Evolutionary conservation across 2,329 filamentous ascomycete species (phyloP), one percentile per base, ranked within the genome.

Genomic region (Exophiala sp.): DNA sequence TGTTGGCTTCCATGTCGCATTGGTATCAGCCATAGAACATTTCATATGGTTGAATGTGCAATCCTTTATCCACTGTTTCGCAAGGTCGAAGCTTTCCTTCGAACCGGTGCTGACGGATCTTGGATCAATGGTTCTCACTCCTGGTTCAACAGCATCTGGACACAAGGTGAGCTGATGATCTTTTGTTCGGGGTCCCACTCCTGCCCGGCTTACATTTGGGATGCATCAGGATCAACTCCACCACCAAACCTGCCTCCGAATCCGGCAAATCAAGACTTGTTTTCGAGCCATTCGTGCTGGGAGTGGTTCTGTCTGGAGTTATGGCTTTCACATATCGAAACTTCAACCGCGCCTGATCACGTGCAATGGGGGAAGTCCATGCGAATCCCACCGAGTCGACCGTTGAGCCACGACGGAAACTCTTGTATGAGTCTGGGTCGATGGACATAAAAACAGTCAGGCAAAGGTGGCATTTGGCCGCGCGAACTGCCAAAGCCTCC

Each of bases 41-140:
- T 58, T 61, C 58, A 61, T 61, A 35, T 61, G 58, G 45, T 59
- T 58, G 52, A 59, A 61, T 1, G 55, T 55, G 44, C 58, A 61
- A 38, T 61, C 58, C 39, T 58, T 52, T 30, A 60, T 57, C 59
- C 58, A 61, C 35, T 58, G 53, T 32, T 44, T 52, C 21, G 59
- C 59, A 16, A 61, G 48, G 16, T 57, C 56, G 34, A 61, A 53
- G 19, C 53, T 57, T 46, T 60, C 58, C 22, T 49, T 44, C 3
- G 56, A 58, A 16, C 48, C 56, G 13, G 58, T 61, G 23, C 48
- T 58, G 21, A 53, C 51, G 3, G 57, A 55, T 37, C 32, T 29
- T 8, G 49, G 19, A 53, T 56, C 48, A 30, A 60, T 59, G 5
- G 50, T 58, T 14, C 59, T 49, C 3, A 61, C 59, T 11, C 58